Percentiles rank a stretch among this genome's conserved stretches.
Evolutionary conservation across 495 filamentous ascomycete species (phyloP).

Genomic region (Neurospora sp.): DNA sequence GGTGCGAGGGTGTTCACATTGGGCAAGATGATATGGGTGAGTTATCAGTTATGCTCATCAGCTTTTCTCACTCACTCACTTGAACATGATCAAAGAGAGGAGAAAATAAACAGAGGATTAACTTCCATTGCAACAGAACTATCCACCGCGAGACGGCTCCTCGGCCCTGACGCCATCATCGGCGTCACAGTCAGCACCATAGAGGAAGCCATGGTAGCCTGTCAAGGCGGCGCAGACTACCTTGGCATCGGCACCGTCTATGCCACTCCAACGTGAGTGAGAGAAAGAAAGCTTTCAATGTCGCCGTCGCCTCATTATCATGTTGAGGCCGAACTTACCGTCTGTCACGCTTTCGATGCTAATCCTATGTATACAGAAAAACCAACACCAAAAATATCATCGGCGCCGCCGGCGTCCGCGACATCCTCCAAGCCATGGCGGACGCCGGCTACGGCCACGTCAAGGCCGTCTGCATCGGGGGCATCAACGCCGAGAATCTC

Average conservation of each 20-base stretch:
- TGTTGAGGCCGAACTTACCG: background rate
- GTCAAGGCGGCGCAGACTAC: conserved; percentile 69
- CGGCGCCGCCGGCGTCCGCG: conserved; percentile 63
- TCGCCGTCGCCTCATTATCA: background rate
- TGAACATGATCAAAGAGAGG: background rate
- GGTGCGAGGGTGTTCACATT: conserved; percentile 84
- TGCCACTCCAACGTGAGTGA: conserved; percentile 63
- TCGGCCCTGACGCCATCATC: conserved; percentile 58
- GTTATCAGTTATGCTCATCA: conserved; percentile 10
- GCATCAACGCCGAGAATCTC: conserved; percentile 70
- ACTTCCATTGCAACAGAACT: conserved; percentile 34
- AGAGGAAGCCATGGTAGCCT: conserved; percentile 56
- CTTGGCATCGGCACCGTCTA: conserved; percentile 82
- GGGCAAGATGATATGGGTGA: conserved; percentile 89
- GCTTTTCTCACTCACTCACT: background rate
- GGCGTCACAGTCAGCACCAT: conserved; percentile 62
- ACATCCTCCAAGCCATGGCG: conserved; percentile 53
- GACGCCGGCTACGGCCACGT: conserved; percentile 16
- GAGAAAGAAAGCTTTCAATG: background rate
- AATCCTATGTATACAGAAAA: conserved; percentile 34
- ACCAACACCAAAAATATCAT: conserved; percentile 74
- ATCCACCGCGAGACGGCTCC: conserved; percentile 52
- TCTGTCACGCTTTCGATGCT: background rate
- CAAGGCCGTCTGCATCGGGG: conserved; percentile 74
- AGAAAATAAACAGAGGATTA: background rate